Conservation (phyloP, 352 stramenopile species). For the Phytophthora hybrid region DNA sequence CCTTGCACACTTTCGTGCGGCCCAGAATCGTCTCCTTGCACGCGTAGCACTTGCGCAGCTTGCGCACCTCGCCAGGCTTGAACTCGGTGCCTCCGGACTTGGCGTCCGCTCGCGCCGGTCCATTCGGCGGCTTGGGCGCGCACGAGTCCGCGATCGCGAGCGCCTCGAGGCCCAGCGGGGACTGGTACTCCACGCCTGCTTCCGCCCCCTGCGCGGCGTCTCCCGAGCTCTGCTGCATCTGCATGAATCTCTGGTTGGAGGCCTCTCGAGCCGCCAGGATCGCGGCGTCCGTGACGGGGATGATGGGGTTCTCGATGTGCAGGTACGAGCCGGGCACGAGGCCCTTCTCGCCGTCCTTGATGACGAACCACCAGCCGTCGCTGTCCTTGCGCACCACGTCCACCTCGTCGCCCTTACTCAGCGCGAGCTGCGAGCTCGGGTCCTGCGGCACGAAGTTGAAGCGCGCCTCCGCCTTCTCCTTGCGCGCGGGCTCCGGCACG, state of each 20-base stretch:
- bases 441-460: slow-evolving; percentile 87
- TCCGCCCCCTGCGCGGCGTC: slow-evolving; percentile 34
- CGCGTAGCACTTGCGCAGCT: slow-evolving; percentile 77
- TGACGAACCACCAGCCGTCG: slow-evolving; percentile 88
- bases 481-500: slow-evolving; percentile 44
- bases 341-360: slow-evolving; percentile 79
- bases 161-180: slow-evolving; percentile 44
- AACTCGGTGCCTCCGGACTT: slow-evolving; percentile 62
- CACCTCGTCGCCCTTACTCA: slow-evolving; percentile 76
- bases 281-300: slow-evolving; percentile 58
- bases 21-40: slow-evolving; percentile 89
- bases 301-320: slow-evolving; percentile 70
- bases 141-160: slow-evolving; percentile 41
- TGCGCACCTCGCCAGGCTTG: slow-evolving; percentile 76
- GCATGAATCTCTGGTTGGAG: slow-evolving; percentile 78
- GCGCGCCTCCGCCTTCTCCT: slow-evolving; percentile 75
- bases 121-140: slow-evolving; percentile 48
- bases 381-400: slow-evolving; percentile 84
- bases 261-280: slow-evolving; percentile 78
- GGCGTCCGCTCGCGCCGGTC: slow-evolving; percentile 56
- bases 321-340: slow-evolving; percentile 84
- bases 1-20: slow-evolving; percentile 76
- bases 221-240: slow-evolving; percentile 49
- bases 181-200: slow-evolving; percentile 49
- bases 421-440: slow-evolving; percentile 64